Base-by-base conservation (phyloP, 805 yeast genomes). In the Dipodascus albidus region DNA sequence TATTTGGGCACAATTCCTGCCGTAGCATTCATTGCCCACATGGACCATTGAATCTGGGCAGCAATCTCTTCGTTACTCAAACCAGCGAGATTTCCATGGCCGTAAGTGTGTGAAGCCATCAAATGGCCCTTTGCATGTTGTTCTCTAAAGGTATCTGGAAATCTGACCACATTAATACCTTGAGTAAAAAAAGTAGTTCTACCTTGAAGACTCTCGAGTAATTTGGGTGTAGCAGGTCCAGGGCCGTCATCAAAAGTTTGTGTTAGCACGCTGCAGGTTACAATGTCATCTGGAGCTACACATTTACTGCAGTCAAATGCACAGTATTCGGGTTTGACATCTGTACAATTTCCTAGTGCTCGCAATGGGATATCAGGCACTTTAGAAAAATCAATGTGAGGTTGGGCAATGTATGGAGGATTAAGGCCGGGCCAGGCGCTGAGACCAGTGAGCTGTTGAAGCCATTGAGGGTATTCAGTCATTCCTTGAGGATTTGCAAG, bases 231-330 rank as follows among this genome's bases (percentile, higher is more conserved):
- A 21, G 79, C 75, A 0, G 80, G 80, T 0, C 90, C 77, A 1
- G 99, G 99, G 0, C 99, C 98, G 66, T 91, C 98, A 66, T 91
- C 99, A 68, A 91, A 91, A 0, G 95, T 83, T 68, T 91, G 98
- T 0, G 90, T 80, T 41, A 91, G 71, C 50, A 73, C 71, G 2
- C 82, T 78, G 66, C 97, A 90, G 0, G 91, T 79, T 60, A 71
- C 76, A 3, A 85, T 80, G 64, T 90, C 98, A 67, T 85, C 93
- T 38, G 70, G 76, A 22, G 81, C 79, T 23, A 82, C 79, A 70
- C 96, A 90, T 58, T 82, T 80, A 65, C 74, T 77, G 65, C 97
- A 90, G 66, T 89, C 96, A 69, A 87, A 90, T 0, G 96, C 83
- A 62, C 97, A 90, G 31, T 75, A 71, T 19, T 69, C 70, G 53